These are phyloP conservation scores for Sonneratia caseolaris DNA, from an alignment of 345 rosid species.

Conservation along the genomic window DNA sequence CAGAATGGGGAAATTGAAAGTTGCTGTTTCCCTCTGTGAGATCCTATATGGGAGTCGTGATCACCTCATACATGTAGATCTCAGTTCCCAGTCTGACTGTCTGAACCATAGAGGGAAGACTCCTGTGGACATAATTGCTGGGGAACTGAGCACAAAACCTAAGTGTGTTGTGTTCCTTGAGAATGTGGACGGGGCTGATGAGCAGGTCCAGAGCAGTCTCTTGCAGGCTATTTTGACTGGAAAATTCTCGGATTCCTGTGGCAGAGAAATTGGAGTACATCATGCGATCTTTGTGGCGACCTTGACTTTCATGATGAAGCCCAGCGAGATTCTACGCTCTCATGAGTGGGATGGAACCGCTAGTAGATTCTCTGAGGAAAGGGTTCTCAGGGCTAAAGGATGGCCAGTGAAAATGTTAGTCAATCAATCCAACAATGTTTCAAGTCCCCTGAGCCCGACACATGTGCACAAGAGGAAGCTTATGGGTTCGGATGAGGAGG, in stretches of 20 bases:
- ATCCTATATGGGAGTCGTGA: constrained; percentile 37
- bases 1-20: constrained; percentile 37
- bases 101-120: constrained; percentile 52
- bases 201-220: constrained; percentile 34
- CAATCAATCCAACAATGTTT: constrained; percentile 16
- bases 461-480: constrained; percentile 45
- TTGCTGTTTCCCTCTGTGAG: constrained; percentile 53
- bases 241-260: constrained; percentile 51
- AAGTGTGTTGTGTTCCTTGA: constrained; percentile 57
- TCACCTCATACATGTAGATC: constrained; percentile 45
- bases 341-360: background rate
- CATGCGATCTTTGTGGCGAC: constrained; percentile 51
- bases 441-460: constrained; percentile 4
- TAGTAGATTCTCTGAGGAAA: constrained; percentile 35
- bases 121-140: constrained; percentile 49
- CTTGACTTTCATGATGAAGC: constrained; percentile 18
- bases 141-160: constrained; percentile 50
- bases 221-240: constrained; percentile 46
- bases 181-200: constrained; percentile 62
- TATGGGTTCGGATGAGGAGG: constrained; percentile 17
- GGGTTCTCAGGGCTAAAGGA: constrained; percentile 33
- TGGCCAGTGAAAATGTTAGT: constrained; percentile 40
- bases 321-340: constrained; percentile 3
- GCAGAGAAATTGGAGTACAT: constrained; percentile 49
- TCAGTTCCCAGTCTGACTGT: constrained; percentile 26